Base-by-base conservation (phyloP, 2,329 filamentous ascomycete genomes). In the Arthroderma uncinatum region DNA sequence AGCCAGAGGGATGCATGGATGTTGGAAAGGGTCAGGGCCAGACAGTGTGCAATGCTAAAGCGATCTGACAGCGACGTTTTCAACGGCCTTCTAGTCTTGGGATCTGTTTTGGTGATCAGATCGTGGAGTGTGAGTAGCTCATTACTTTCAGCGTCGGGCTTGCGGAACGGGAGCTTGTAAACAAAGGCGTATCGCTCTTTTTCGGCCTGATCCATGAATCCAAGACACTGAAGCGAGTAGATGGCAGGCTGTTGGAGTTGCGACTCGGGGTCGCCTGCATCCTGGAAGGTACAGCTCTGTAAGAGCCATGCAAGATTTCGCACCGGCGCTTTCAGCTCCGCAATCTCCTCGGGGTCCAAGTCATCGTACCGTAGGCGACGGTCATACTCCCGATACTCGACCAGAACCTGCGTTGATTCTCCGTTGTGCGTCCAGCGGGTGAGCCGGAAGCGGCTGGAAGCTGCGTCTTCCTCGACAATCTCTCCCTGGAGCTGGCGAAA, bases 301-400 rank as follows among this genome's bases (percentile, higher is more conserved):
- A 67, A 58, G 9, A 67, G 59, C 65, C 65, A 67, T 10, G 66
- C 66, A 1, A 67, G 60, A 44, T 64, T 62, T 25, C 64, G 61
- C n/a, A 67, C 57, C 2, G 66, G 66, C 8, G 56, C 57, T 36
- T 67, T 67, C 30, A 64, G 37, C 37, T 63, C 61, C 4, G 59
- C 58, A 19, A 67, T 61, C 34, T 66, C 64, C 2, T 66, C 62
- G 8, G 59, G 40, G 1, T 66, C 64, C 2, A 67, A 59, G 52
- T 67, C 64, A 3, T 52, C 30, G 7, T 52, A 48, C 40, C 59
- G 59, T 39, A 66, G 60, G 30, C 39, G 55, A 36, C 58, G 60
- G 47, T 67, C 65, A 40, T 67, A 67, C 28, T 63, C 60, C 21
- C 62, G 65, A 54, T 66, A 67, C 47, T 67, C 66, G 10, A 67